Evolutionary conservation across 768 basidiomycete genomes (phyloP).

Genomic region (Mycena floridula): DNA sequence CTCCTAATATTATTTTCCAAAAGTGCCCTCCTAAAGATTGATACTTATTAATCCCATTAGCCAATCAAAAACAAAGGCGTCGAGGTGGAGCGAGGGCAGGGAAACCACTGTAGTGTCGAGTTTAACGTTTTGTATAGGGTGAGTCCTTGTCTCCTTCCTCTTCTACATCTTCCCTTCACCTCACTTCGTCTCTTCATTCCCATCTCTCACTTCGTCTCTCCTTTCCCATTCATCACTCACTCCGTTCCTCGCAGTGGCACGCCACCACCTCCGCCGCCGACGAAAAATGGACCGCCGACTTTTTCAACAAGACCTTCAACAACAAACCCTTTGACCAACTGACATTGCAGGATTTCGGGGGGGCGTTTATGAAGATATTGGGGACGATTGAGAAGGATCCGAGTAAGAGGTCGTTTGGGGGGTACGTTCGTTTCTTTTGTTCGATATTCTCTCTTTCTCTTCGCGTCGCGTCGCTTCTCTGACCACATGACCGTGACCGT

Average conservation of each 20-base stretch:
- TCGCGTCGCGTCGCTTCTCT: too few relatives aligned
- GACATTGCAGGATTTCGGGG: conserved; percentile 30
- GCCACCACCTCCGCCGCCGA: conserved; percentile 51
- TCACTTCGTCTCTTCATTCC: too few relatives aligned
- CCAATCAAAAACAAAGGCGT: conserved; percentile 31
- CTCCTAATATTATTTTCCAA: too few relatives aligned
- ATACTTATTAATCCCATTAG: conserved; percentile 21
- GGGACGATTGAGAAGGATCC: conserved; percentile 24
- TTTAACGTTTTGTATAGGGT: conserved; percentile 51
- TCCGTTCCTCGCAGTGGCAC: conserved; percentile 45
- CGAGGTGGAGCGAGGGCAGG: conserved; percentile 42
- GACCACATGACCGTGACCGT: background rate
- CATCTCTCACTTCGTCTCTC: too few relatives aligned
- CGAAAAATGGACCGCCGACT: conserved; percentile 43
- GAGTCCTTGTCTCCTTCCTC: conserved; percentile 2
- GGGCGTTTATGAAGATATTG: conserved; percentile 23
- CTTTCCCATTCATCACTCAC: background rate
- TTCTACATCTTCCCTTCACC: too few relatives aligned
- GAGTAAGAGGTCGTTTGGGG: conserved; percentile 49
- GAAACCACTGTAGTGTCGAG: conserved; percentile 65
- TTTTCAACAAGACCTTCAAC: conserved; percentile 39
- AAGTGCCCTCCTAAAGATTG: background rate
- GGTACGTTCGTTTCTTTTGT: conserved; percentile 33
- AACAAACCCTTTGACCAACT: conserved; percentile 23
- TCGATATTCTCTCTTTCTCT: too few relatives aligned